phyloP scores from a whole-genome alignment of 805 yeast species.

The Lachancea nothofagi region DNA sequence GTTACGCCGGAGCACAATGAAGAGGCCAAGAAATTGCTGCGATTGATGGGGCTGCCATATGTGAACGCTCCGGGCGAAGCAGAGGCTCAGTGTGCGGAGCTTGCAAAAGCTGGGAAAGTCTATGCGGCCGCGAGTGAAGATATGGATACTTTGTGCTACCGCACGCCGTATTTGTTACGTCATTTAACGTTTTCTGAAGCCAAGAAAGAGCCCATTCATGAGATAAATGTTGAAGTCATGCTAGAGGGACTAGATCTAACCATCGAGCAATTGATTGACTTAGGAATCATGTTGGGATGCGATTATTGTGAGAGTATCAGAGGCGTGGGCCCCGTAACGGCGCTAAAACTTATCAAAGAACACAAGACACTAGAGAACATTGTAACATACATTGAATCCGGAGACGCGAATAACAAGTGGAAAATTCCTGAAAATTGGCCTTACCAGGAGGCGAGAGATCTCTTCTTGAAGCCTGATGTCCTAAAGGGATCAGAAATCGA shows the following conservation, averaged over 20 bases:
- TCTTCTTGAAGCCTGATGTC: conserved; percentile 82
- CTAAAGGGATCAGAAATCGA: conserved; percentile 52
- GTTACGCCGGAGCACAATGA: conserved; percentile 90
- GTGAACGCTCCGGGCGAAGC: conserved; percentile 97
- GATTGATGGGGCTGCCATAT: conserved; percentile 91
- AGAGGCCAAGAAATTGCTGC: conserved; percentile 77
- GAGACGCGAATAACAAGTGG: conserved; percentile 51
- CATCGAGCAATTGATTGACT: conserved; percentile 70
- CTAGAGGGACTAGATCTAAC: conserved; percentile 75
- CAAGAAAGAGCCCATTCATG: conserved; percentile 86
- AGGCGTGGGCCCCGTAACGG: conserved; percentile 96
- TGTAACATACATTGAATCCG: conserved; percentile 51
- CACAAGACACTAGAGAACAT: conserved; percentile 77
- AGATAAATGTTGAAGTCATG: conserved; percentile 61
- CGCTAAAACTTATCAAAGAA: conserved; percentile 79
- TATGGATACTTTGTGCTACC: conserved; percentile 96
- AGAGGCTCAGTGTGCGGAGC: conserved; percentile 95
- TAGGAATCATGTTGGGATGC: conserved; percentile 91
- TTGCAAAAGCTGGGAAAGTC: conserved; percentile 85
- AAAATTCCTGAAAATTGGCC: conserved; percentile 96
- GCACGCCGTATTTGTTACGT: conserved; percentile 75
- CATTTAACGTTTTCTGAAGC: conserved; percentile 94
- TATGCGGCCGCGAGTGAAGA: conserved; percentile 98
- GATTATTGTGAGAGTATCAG: conserved; percentile 94
- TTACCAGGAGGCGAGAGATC: conserved; percentile 74